These are phyloP conservation scores for Fistulifera pelliculosa DNA, from an alignment of 108 stramenopile species.

Conservation along the genomic window DNA sequence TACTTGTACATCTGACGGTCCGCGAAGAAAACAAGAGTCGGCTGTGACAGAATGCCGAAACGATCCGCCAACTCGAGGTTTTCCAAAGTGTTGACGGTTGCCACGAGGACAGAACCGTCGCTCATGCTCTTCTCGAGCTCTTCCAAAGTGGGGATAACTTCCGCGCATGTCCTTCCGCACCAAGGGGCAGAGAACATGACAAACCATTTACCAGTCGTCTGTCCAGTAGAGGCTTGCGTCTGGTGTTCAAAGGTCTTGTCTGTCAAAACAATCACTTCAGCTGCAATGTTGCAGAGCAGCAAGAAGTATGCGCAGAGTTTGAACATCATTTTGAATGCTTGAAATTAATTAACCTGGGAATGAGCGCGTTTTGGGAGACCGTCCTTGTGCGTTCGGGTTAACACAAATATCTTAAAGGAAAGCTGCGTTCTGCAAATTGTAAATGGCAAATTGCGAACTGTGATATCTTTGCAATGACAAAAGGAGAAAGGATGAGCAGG, in stretches of 20 bases:
- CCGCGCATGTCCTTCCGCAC: constrained; percentile 1
- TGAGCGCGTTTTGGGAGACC: no score
- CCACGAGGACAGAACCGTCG: constrained; percentile 5
- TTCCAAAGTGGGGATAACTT: not conserved
- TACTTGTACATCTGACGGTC: no score
- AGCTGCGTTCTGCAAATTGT: no score
- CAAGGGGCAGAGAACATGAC: constrained; percentile 13
- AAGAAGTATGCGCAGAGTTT: no score
- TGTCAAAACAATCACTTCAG: constrained; percentile 30
- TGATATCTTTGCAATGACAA: no score
- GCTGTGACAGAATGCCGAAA: not conserved
- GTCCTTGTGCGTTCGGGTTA: no score
- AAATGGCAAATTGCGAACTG: no score
- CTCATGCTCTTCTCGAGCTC: not conserved
- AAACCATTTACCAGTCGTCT: constrained; percentile 41
- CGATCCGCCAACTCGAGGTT: not conserved
- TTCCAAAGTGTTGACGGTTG: not conserved
- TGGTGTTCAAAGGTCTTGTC: constrained; percentile 53
- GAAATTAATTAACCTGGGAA: no score
- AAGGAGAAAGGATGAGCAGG: no score
- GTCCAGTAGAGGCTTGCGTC: constrained; percentile 52
- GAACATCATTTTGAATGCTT: no score
- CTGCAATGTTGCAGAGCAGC: not conserved
- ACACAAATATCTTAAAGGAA: no score
- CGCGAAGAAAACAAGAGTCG: no score